Conservation (phyloP, 495 filamentous ascomycete genomes). For the Oidiodendron maius region DNA sequence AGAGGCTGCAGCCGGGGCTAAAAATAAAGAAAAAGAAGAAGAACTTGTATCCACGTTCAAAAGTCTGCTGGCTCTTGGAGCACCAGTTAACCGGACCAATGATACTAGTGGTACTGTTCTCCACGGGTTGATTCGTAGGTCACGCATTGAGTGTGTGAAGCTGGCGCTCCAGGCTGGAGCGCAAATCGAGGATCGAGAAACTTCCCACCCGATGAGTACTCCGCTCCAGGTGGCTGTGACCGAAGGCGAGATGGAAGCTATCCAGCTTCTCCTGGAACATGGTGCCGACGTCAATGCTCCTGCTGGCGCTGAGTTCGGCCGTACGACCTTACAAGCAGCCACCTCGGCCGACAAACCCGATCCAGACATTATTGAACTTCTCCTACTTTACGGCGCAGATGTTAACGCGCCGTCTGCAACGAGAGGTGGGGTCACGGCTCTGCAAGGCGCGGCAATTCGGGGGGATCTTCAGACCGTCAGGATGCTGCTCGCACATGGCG, state of each 20-base stretch:
- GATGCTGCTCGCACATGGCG: slow-evolving; percentile 9
- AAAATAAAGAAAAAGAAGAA: background rate
- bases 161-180: background rate
- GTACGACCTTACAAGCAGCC: slow-evolving; percentile 15
- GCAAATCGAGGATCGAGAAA: background rate
- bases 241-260: slow-evolving; percentile 5
- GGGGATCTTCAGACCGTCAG: slow-evolving; percentile 11
- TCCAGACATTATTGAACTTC: background rate
- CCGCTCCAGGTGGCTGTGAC: slow-evolving; percentile 20
- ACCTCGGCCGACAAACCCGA: slow-evolving; percentile 4
- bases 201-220: slow-evolving; percentile 18
- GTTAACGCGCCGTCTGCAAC: slow-evolving; percentile 3
- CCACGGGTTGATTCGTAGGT: background rate
- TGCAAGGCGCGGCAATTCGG: slow-evolving; percentile 4
- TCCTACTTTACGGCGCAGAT: slow-evolving; percentile 6
- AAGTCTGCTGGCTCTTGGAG: background rate
- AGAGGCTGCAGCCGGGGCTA: background rate
- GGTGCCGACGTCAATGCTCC: slow-evolving; percentile 12
- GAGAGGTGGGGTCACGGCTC: slow-evolving; percentile 16
- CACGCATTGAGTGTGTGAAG: background rate
- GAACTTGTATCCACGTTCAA: background rate
- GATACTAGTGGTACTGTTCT: background rate
- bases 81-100: background rate
- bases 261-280: slow-evolving; percentile 5
- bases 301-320: background rate